Evolutionary conservation across 2,329 filamentous ascomycete genomes (phyloP), one percentile per base, ranked within the genome.

Genomic region (Erysiphe pulchra): DNA sequence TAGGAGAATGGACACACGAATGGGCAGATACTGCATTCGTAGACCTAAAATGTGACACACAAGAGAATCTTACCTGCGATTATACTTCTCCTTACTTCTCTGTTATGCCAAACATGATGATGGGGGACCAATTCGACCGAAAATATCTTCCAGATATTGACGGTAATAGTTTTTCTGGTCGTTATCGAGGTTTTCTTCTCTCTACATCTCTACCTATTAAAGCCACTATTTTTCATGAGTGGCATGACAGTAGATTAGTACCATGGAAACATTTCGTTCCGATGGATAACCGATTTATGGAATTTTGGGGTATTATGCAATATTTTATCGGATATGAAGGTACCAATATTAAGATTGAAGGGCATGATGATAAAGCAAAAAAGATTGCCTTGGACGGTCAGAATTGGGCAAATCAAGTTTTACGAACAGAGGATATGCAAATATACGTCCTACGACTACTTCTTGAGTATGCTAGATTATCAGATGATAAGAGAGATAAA

Each of bases 241-340:
- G 82, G 82, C 81, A 86, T 55, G 81, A 86, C 57, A 69, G 68
- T 41, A 68, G 82, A 1, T 63, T 90, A 1, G 63, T 83, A 1
- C 68, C 80, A 0, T 90, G 82, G 82, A 73, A 75, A 54, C 82
- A 90, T 59, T 87, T 83, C 53, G 76, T 86, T 2, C 82, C 82
- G 4, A 80, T 90, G 73, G 79, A 85, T 56, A 80, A 72, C 54
- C 70, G 76, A 1, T 85, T 77, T 54, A 62, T 70, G 38, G 82
- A 86, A 56, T 72, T 80, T 55, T 84, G 74, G 50, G 76, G 73
- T 30, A 76, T 83, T 46, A 70, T 84, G 69, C 71, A 80, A 52
- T 86, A 82, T 55, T 84, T 86, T 53, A 51, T 82, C 1, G 77
- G 77, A 0, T 77, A 77, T 53, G 62, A 64, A 1, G 70, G 66